Conservation (phyloP, 73 alveolate species). For the Paramecium sonneborni region DNA sequence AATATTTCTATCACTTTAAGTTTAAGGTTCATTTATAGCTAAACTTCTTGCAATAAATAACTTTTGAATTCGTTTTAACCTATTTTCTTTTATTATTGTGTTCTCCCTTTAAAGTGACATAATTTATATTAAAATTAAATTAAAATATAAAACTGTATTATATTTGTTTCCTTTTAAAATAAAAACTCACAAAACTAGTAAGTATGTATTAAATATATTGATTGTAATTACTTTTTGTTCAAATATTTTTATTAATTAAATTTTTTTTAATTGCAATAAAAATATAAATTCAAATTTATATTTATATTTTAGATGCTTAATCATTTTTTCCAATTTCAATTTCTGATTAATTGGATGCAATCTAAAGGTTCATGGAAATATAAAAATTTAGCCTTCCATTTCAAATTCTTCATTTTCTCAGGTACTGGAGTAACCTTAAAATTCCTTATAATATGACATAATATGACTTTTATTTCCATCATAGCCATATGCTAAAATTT, state of each 20-base stretch:
- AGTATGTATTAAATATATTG: too few species aligned
- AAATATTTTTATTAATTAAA: not conserved
- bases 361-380: not conserved
- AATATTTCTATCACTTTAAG: constrained; percentile 26
- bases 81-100: not conserved
- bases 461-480: constrained; percentile 3
- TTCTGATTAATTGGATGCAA: not conserved
- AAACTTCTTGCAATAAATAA: not conserved
- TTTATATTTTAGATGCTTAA: too few species aligned
- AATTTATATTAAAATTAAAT: not conserved
- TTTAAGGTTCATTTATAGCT: constrained; percentile 36
- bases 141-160: not conserved
- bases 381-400: not conserved
- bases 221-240: not conserved
- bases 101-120: not conserved
- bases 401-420: not conserved
- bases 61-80: not conserved
- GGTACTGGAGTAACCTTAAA: not conserved
- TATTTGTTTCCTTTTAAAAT: not conserved
- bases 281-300: too few species aligned
- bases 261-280: too few species aligned
- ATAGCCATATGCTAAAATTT: constrained; percentile 39
- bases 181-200: not conserved
- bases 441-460: not conserved
- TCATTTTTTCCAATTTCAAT: not conserved